Conservation (phyloP, 805 yeast genomes). For the Nadsonia fulvescens region DNA sequence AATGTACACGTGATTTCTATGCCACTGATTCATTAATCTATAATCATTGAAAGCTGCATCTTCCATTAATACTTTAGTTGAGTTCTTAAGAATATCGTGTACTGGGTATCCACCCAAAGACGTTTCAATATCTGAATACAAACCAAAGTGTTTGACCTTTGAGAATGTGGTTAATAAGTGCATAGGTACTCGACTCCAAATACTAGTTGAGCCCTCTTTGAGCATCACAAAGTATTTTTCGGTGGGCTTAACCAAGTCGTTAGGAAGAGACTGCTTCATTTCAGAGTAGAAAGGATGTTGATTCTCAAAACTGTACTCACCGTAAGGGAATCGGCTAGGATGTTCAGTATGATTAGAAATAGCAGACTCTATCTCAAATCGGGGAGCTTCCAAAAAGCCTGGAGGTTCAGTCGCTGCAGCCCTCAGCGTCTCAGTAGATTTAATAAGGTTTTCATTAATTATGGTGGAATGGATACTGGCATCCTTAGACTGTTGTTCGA, state of each 20-base stretch:
- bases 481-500: slow-evolving; percentile 77
- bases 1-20: slow-evolving; percentile 12
- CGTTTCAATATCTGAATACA: slow-evolving; percentile 20
- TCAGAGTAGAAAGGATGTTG: too few relatives aligned
- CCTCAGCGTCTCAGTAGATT: too few relatives aligned
- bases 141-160: slow-evolving; percentile 15
- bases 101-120: slow-evolving; percentile 18
- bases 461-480: too few relatives aligned
- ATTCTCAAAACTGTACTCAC: too few relatives aligned
- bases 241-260: slow-evolving; percentile 12
- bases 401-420: too few relatives aligned
- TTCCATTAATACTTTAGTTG: slow-evolving; percentile 9
- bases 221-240: slow-evolving; percentile 18
- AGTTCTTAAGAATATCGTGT: slow-evolving; percentile 15
- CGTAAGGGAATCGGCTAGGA: too few relatives aligned
- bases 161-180: slow-evolving; percentile 20
- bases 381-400: too few relatives aligned
- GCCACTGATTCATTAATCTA: slow-evolving; percentile 13
- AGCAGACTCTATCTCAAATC: too few relatives aligned
- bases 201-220: slow-evolving; percentile 20
- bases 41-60: slow-evolving; percentile 12
- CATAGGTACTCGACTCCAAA: slow-evolving; percentile 20
- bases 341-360: too few relatives aligned
- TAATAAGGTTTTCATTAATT: too few relatives aligned
- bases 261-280: slow-evolving; percentile 12